Evolutionary conservation across 192 early-diverging fungal species (phyloP), one percentile per base, ranked within the genome.

Genomic region (Coemansia sp.): DNA sequence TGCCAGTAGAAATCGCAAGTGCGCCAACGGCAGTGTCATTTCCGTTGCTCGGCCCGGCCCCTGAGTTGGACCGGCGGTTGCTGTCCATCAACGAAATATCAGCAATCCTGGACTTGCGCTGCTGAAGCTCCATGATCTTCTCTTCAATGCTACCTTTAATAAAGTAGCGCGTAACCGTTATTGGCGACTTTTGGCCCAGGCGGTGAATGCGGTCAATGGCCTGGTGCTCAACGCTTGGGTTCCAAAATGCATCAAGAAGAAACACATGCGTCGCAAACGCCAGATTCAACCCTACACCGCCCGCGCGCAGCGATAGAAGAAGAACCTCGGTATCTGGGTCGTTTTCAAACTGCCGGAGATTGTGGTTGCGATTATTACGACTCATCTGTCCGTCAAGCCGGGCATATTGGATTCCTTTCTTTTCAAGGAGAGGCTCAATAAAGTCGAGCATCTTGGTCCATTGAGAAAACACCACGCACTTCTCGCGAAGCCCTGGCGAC

Each of bases 401-500:
- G 10, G 85, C 77, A 70, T 84, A 94, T 7, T 63, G 39, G 18
- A 94, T 84, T 2, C 82, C 83, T 13, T 86, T 81, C 34, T 80
- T 62, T 29, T 60, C 43, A 18, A 94, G 72, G 20, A 84, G 80
- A 1, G 69, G 68, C 58, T 86, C 86, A n/a, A 91, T 79, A 5
- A 95, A 55, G 59, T 92, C 87, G 23, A 97, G 83, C 84, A 96
- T 90, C 7, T 76, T 76, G 1, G 94, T 96, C 83, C 92, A 99
- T 72, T 99, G 96, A 20, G 95, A 96, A 70, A 97, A 99, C 0
- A 99, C 89, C 4, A 99, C 92, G 21, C 87, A 88, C 70, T 96
- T 95, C 23, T 81, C 88, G 70, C 70, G 70, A 16, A 62, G 39
- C 9, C 29, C 58, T n/a, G 68, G 65, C 2, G n/a, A 33, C 26